Base-by-base conservation (phyloP, 495 filamentous ascomycete genomes). In the Xylaria venustula region DNA sequence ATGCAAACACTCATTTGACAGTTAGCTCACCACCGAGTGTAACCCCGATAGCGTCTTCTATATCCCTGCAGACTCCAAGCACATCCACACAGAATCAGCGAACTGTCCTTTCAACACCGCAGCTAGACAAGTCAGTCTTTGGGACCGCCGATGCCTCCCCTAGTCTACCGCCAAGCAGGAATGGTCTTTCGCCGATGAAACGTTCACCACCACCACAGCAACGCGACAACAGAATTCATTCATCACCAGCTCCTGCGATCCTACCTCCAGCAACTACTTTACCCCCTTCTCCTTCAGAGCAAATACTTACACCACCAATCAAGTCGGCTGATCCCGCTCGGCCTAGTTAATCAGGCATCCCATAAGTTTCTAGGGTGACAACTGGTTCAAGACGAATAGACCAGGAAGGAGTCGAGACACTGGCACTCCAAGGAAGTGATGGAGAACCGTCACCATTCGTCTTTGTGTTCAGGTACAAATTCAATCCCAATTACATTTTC, bases 141-240 rank as follows among this genome's bases (percentile, higher is more conserved):
- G 26, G 34, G 40, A 7, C 51, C 9, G 26, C 42, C 49, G 67
- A 71, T 30, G 40, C 53, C 17, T 66, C 69, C 1, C 69, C 78
- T 42, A 81, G 60, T 68, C 84, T 79, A 64, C 82, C 83, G 54
- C 79, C 88, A 42, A 64, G 78, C 22, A 74, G 78, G 40, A 87
- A 85, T 4, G 90, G 90, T 6, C 73, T 91, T 36, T 93, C 90
- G 17, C 91, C 91, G 4, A 88, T 83, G 41, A 95, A 95, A 69
- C 87, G 91, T 40, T 83, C 83, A 14, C 78, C 82, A 20, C 73
- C 79, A 26, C 66, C 65, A 26, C 70, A 73, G 28, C 71, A 67
- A 58, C 37, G 61, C 56, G 45, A 65, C 58, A 52, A 62, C 50
- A 45, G 60, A 22, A 36, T 65, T 52, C 61, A 53, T 11, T 65